Conservation (phyloP, 768 basidiomycete species). For the Lenzites betulinus region DNA sequence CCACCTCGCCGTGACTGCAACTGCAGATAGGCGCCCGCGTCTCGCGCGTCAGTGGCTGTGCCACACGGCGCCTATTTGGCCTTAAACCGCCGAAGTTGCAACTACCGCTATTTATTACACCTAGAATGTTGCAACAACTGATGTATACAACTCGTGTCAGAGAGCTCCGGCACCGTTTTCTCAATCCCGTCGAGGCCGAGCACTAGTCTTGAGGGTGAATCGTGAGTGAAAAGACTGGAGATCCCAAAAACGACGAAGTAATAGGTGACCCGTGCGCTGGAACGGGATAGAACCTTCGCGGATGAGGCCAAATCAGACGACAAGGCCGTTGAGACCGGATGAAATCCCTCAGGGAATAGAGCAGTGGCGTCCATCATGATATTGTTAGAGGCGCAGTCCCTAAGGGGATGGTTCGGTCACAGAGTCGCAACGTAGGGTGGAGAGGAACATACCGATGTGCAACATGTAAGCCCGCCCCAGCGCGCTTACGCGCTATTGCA, state of each 20-base stretch:
- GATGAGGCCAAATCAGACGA: neutral
- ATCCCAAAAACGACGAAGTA: neutral
- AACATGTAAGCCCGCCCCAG: too few relatives aligned
- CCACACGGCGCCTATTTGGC: too few relatives aligned
- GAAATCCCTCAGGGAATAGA: constrained; percentile 24
- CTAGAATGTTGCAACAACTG: too few relatives aligned
- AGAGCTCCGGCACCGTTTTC: neutral
- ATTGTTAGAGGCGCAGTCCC: constrained; percentile 26
- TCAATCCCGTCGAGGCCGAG: neutral
- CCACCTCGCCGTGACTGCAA: too few relatives aligned
- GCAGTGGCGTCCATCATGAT: constrained; percentile 25
- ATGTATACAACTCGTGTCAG: too few relatives aligned
- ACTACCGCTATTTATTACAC: too few relatives aligned
- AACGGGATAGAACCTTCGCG: neutral
- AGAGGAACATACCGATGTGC: constrained; percentile 25
- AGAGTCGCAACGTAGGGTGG: neutral
- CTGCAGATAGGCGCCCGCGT: too few relatives aligned
- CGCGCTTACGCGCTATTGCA: too few relatives aligned
- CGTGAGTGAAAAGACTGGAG: neutral
- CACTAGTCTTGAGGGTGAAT: neutral
- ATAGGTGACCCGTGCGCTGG: neutral
- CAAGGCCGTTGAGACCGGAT: constrained; percentile 2
- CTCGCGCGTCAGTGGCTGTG: too few relatives aligned
- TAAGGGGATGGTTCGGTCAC: constrained; percentile 2
- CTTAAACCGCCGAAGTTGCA: too few relatives aligned